Evolutionary conservation across 2,329 filamentous ascomycete species (phyloP), one percentile per base, ranked within the genome.

Genomic region (Phyllosticta ampelicida): DNA sequence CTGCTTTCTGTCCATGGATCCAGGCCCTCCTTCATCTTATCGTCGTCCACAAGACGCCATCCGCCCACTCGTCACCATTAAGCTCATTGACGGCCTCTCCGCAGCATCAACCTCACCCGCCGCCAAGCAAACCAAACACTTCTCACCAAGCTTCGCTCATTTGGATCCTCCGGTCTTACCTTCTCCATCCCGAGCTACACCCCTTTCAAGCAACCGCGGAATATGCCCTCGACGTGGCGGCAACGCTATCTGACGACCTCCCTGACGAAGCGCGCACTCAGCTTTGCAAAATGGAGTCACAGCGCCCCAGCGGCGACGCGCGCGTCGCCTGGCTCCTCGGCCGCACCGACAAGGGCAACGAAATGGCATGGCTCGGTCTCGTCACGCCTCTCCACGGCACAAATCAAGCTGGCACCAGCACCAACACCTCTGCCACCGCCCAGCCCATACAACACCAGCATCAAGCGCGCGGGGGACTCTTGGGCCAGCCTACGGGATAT

Each of bases 161-260:
- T 61, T 64, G 62, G 60, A 63, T 68, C 5, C 66, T 78, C 11
- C 71, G 70, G 55, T 60, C 66, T 2, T 62, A 78, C 8, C 64
- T 77, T 21, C 64, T 66, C 13, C 68, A 75, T 52, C 68, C 73
- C 0, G 63, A 62, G 10, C 64, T 77, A n/a, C 69, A 71, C 54
- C 58, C 61, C 8, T 69, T 68, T 30, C 70, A 68, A 11, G 60
- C 62, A 2, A 69, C 70, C 5, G 64, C 70, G 1, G 73, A 77
- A 59, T 70, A 73, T 60, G 63, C 77, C 19, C 73, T 75, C 62
- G 76, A 78, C 60, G 69, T 76, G 6, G 69, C 74, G 16, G 67
- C 72, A 1, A 61, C 70, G 20, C 64, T 78, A 13, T 72, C 73
- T 16, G 76, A 78, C 57, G 57, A 55, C 26, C 62, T 78, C 5